Percentiles rank a stretch among this genome's conserved stretches.
Conservation (phyloP, 352 stramenopile species). For the Phytophthora palmivora region DNA sequence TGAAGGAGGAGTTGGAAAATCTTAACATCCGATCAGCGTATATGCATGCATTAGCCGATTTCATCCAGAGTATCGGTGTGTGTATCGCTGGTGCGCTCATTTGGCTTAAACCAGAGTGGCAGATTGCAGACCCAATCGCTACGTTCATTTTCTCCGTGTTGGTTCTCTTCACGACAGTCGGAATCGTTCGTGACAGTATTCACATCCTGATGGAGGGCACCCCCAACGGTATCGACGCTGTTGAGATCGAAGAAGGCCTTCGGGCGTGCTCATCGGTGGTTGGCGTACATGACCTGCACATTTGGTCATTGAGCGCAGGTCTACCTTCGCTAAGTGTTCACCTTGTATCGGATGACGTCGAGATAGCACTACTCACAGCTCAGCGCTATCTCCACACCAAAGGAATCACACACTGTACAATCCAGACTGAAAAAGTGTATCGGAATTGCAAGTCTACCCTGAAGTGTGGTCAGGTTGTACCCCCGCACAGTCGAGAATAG, state of each 20-base stretch:
- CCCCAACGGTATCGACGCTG: conserved; percentile 83
- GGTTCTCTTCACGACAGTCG: conserved; percentile 92
- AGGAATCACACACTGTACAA: conserved; percentile 83
- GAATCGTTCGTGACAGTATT: conserved; percentile 88
- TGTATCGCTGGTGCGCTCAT: conserved; percentile 95
- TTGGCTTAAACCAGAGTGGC: conserved; percentile 94
- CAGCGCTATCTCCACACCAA: conserved; percentile 63
- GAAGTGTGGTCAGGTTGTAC: conserved; percentile 55
- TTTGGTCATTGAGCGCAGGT: conserved; percentile 95
- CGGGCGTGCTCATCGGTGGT: conserved; percentile 75
- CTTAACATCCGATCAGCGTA: conserved; percentile 96
- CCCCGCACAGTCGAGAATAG: no score
- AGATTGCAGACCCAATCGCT: conserved; percentile 95
- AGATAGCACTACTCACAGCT: conserved; percentile 55
- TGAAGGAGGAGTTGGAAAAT: conserved; percentile 69
- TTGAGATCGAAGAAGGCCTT: conserved; percentile 81
- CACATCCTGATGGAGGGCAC: conserved; percentile 96
- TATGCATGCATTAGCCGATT: conserved; percentile 96
- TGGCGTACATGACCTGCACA: conserved; percentile 96
- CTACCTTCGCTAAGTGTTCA: conserved; percentile 92
- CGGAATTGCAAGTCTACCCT: conserved; percentile 57
- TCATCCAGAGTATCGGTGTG: conserved; percentile 96
- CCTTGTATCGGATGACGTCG: conserved; percentile 64
- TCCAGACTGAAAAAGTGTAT: conserved; percentile 74
- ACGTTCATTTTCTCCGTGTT: conserved; percentile 96